Evolutionary conservation across 495 filamentous ascomycete genomes (phyloP).

Genomic region (Xylaria flabelliformis): DNA sequence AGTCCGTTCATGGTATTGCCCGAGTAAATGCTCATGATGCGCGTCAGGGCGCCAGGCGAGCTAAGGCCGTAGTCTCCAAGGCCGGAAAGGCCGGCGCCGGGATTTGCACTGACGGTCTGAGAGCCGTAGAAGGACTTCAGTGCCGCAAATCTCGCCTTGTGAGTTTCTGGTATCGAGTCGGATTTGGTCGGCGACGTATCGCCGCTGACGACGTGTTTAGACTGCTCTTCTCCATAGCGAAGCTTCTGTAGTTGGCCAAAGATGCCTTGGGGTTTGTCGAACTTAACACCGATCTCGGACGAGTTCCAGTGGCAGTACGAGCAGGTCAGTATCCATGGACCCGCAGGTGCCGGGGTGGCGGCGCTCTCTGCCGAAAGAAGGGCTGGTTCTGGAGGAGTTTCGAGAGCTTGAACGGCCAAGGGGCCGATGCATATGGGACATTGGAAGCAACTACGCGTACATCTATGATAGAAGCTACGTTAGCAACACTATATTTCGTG

Average conservation of each 20-base stretch:
- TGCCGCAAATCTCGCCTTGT: constrained; percentile 58
- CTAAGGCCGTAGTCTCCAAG: constrained; percentile 69
- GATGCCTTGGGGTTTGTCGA: constrained; percentile 86
- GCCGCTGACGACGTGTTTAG: constrained; percentile 43
- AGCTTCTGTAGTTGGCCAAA: constrained; percentile 75
- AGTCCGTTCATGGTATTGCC: constrained; percentile 64
- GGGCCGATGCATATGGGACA: constrained; percentile 89
- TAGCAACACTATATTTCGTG: neutral
- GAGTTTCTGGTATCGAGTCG: constrained; percentile 28
- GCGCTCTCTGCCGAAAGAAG: constrained; percentile 48
- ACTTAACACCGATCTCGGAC: constrained; percentile 84
- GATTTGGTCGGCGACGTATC: constrained; percentile 30
- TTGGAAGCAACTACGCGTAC: constrained; percentile 91
- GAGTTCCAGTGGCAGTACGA: constrained; percentile 92
- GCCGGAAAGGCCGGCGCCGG: constrained; percentile 58
- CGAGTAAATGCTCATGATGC: constrained; percentile 92
- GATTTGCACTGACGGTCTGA: constrained; percentile 67
- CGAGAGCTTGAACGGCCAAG: constrained; percentile 72
- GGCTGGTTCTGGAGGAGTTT: constrained; percentile 54
- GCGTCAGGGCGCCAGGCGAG: constrained; percentile 79
- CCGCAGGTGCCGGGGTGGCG: constrained; percentile 42
- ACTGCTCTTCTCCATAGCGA: constrained; percentile 59
- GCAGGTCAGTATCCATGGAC: constrained; percentile 82
- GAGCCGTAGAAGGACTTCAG: constrained; percentile 74
- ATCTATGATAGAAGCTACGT: constrained; percentile 61